These are phyloP conservation scores for Rhododendron ferrugineum DNA, from an alignment of 148 eudicot genomes.

Conservation along the genomic window DNA sequence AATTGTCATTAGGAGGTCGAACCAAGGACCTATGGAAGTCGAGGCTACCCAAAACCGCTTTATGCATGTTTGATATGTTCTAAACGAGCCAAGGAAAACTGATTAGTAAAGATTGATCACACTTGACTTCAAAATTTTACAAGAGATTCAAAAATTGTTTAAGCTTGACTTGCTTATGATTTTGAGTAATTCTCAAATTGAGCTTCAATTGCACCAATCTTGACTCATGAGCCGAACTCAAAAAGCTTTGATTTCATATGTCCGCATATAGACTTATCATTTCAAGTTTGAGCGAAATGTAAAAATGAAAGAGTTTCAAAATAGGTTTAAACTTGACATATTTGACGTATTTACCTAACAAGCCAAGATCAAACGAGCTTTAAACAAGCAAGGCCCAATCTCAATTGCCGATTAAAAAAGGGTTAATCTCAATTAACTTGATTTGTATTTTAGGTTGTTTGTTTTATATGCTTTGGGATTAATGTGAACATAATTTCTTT, in stretches of 20 bases:
- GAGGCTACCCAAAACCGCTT: background rate
- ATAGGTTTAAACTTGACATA: background rate
- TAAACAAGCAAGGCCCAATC: no score
- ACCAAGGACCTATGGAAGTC: background rate
- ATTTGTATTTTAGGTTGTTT: background rate
- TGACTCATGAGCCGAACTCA: background rate
- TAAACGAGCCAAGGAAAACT: background rate
- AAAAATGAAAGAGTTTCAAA: background rate
- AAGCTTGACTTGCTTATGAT: no score
- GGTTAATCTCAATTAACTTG: no score
- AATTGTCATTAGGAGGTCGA: background rate
- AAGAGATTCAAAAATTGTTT: no score
- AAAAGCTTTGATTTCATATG: no score
- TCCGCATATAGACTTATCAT: background rate
- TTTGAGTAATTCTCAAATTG: background rate
- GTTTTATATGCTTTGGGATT: background rate
- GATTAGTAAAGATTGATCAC: background rate
- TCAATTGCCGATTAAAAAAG: no score
- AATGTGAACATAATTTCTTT: background rate
- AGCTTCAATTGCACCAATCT: background rate
- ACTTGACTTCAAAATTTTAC: background rate
- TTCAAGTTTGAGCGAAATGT: no score
- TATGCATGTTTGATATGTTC: background rate
- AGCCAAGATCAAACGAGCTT: no score
- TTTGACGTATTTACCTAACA: background rate